Conservation (phyloP, 2,329 filamentous ascomycete genomes). For the Aspergillus sp. region DNA sequence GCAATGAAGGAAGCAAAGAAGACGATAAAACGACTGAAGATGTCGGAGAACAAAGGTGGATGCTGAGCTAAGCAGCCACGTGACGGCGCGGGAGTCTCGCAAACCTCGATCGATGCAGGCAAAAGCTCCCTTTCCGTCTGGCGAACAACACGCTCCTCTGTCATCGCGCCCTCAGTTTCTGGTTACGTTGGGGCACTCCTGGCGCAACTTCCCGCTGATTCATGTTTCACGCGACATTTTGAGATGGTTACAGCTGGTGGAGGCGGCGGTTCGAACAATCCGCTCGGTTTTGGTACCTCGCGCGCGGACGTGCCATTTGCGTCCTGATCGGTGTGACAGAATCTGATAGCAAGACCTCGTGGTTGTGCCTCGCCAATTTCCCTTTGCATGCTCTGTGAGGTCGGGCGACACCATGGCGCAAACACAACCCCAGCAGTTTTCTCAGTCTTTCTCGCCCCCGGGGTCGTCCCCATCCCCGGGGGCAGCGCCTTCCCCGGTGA, state of each 20-base stretch:
- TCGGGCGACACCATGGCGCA: constrained; percentile 55
- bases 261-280: constrained; percentile 37
- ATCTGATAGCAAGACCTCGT: constrained; percentile 18
- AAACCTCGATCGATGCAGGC: constrained; percentile 19
- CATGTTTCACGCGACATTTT: constrained; percentile 24
- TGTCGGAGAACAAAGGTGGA: not conserved
- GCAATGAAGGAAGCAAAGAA: not conserved
- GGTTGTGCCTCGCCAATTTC: not conserved
- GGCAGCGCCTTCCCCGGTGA: constrained; percentile 49
- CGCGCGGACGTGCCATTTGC: constrained; percentile 28
- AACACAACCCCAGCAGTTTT: constrained; percentile 53
- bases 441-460: constrained; percentile 62
- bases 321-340: constrained; percentile 20
- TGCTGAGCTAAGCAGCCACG: constrained; percentile 8
- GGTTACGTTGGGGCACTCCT: constrained; percentile 4
- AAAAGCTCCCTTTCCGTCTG: constrained; percentile 23
- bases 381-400: constrained; percentile 5
- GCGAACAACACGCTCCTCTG: constrained; percentile 14
- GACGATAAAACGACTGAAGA: not conserved
- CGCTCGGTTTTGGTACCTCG: constrained; percentile 33
- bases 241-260: constrained; percentile 40
- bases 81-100: constrained; percentile 15
- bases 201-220: constrained; percentile 5
- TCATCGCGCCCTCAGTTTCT: constrained; percentile 14
- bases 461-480: constrained; percentile 63